Conservation (phyloP, 176 grass and related monocot species). For the Saccharum officinarum region DNA sequence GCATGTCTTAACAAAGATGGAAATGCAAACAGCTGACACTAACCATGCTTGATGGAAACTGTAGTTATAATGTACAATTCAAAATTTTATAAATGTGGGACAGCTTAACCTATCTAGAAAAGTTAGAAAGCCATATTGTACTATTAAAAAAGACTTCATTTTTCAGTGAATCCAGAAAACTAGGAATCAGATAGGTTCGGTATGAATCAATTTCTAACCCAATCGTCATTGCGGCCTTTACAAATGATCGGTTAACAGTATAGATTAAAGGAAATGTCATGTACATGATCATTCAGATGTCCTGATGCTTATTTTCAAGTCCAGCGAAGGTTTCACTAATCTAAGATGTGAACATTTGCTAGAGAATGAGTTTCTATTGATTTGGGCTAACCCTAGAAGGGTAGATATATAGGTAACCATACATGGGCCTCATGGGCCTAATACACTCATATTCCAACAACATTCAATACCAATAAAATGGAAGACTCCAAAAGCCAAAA, state of each 20-base stretch:
- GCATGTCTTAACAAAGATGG: conserved; percentile 14
- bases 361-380: too few species aligned
- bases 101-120: background rate
- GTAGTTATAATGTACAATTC: conserved; percentile 1
- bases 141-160: background rate
- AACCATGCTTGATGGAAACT: conserved; percentile 21
- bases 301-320: background rate
- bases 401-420: too few species aligned
- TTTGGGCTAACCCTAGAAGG: too few species aligned
- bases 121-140: background rate
- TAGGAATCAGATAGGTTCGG: background rate
- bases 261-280: conserved; percentile 1
- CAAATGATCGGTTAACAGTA: background rate
- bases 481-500: conserved; percentile 15
- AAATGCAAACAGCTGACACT: conserved; percentile 13
- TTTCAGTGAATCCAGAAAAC: background rate
- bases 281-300: conserved; percentile 8
- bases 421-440: too few species aligned
- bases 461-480: background rate
- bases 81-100: background rate
- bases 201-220: background rate
- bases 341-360: background rate
- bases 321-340: background rate
- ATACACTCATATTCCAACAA: too few species aligned
- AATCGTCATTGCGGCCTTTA: background rate